phyloP scores from a whole-genome alignment of 1,284 basidiomycete species.

The Trametes polyzona region DNA sequence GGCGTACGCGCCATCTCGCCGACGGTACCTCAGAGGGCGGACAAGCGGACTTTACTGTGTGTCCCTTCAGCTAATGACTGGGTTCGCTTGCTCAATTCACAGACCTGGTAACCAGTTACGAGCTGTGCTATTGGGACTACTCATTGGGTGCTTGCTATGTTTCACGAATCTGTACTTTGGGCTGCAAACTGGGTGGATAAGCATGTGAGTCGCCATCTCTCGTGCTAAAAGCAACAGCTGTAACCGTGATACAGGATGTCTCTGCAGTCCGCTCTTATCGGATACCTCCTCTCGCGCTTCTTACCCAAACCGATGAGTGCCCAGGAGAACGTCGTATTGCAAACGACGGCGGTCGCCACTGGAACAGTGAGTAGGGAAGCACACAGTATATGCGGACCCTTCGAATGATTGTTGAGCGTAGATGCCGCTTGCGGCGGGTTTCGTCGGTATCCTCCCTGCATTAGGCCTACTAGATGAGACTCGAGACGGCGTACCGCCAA shows the following conservation, averaged over 20 bases:
- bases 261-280: slow-evolving; percentile 89
- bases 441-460: slow-evolving; percentile 94
- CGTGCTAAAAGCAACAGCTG: not conserved
- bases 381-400: too few relatives aligned
- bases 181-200: slow-evolving; percentile 79
- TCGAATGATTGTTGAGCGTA: too few relatives aligned
- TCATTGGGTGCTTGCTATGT: slow-evolving; percentile 75
- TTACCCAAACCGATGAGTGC: slow-evolving; percentile 77
- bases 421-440: slow-evolving; percentile 93
- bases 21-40: slow-evolving; percentile 13
- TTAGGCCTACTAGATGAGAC: slow-evolving; percentile 76
- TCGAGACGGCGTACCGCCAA: slow-evolving; percentile 78
- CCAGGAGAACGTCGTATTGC: slow-evolving; percentile 92
- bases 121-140: slow-evolving; percentile 60
- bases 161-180: slow-evolving; percentile 82
- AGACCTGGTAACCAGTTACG: slow-evolving; percentile 36
- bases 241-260: slow-evolving; percentile 78
- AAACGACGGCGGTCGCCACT: slow-evolving; percentile 94
- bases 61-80: not conserved
- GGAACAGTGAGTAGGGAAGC: slow-evolving; percentile 69
- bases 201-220: slow-evolving; percentile 50
- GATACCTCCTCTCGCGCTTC: slow-evolving; percentile 83
- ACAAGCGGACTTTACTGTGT: slow-evolving; percentile 23
- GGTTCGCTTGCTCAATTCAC: not conserved
- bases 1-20: slow-evolving; percentile 8